Percentiles rank a stretch among this genome's conserved stretches.
phyloP scores from a whole-genome alignment of 768 basidiomycete genomes.

The Scleroderma bovista region DNA sequence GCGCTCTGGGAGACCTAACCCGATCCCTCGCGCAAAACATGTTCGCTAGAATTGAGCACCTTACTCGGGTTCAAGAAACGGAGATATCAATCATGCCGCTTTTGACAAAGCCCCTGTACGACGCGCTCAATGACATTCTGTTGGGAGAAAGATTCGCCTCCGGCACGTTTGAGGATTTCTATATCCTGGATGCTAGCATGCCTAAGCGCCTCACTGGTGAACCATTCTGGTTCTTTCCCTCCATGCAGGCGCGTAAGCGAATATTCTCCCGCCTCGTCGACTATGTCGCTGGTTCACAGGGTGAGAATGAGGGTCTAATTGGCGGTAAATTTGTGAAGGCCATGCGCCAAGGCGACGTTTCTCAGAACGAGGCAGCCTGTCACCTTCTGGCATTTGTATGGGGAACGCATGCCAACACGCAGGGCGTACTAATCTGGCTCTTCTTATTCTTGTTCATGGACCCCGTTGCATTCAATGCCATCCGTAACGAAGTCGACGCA shows the following conservation, averaged over 20 bases:
- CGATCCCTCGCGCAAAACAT: slow-evolving; percentile 7
- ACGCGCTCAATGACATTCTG: slow-evolving; percentile 14
- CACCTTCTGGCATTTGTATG: slow-evolving; percentile 20
- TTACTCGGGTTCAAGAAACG: neutral
- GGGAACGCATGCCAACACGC: slow-evolving; percentile 18
- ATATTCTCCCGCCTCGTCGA: slow-evolving; percentile 3
- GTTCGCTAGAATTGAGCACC: slow-evolving; percentile 6
- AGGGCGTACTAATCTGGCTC: slow-evolving; percentile 14
- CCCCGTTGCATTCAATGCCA: slow-evolving; percentile 38
- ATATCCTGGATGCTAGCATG: slow-evolving; percentile 13
- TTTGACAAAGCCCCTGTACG: slow-evolving; percentile 13
- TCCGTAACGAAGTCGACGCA: slow-evolving; percentile 42
- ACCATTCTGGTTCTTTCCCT: slow-evolving; percentile 10
- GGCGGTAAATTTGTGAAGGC: slow-evolving; percentile 10
- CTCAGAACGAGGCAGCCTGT: slow-evolving; percentile 12
- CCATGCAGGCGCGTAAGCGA: slow-evolving; percentile 9
- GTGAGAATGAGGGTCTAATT: slow-evolving; percentile 7
- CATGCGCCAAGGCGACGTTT: slow-evolving; percentile 15
- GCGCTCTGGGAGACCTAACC: slow-evolving; percentile 9
- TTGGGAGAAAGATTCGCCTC: slow-evolving; percentile 16
- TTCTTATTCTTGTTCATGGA: slow-evolving; percentile 34
- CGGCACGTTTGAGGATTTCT: slow-evolving; percentile 17
- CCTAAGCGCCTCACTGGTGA: slow-evolving; percentile 15
- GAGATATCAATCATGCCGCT: slow-evolving; percentile 12
- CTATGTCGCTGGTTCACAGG: slow-evolving; percentile 11